phyloP scores from a whole-genome alignment of 257 asterid species.

The Rubia yunnanensis region DNA sequence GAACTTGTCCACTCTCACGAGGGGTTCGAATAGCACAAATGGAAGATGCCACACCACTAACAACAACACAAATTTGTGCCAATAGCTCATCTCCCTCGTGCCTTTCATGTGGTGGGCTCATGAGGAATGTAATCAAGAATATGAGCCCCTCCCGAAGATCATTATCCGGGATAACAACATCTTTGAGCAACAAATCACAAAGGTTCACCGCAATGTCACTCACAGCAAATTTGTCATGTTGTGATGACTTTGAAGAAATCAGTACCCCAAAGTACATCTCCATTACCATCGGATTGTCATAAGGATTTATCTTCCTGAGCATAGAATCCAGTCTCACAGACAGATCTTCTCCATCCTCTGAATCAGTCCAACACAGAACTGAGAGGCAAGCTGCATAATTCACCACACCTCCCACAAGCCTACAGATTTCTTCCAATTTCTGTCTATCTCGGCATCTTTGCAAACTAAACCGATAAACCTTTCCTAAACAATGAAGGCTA shows the following conservation, averaged over 20 bases:
- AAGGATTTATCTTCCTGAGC: background rate
- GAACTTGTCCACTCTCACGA: background rate
- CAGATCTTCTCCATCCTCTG: background rate
- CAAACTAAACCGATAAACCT: background rate
- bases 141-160: background rate
- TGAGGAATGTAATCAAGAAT: background rate
- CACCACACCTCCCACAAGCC: background rate
- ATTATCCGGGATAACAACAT: background rate
- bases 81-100: background rate
- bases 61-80: background rate
- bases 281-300: background rate
- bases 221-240: background rate
- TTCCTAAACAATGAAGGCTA: background rate
- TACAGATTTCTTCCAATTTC: background rate
- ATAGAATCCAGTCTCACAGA: background rate
- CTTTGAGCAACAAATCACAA: slow-evolving; percentile 4
- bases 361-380: background rate
- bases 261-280: background rate
- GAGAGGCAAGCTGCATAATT: background rate
- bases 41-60: background rate
- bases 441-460: background rate
- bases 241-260: background rate
- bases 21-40: background rate
- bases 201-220: background rate
- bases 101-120: background rate